These are phyloP conservation scores for Drechslerella dactyloides DNA, from an alignment of 2,329 filamentous ascomycete species.

Conservation along the genomic window DNA sequence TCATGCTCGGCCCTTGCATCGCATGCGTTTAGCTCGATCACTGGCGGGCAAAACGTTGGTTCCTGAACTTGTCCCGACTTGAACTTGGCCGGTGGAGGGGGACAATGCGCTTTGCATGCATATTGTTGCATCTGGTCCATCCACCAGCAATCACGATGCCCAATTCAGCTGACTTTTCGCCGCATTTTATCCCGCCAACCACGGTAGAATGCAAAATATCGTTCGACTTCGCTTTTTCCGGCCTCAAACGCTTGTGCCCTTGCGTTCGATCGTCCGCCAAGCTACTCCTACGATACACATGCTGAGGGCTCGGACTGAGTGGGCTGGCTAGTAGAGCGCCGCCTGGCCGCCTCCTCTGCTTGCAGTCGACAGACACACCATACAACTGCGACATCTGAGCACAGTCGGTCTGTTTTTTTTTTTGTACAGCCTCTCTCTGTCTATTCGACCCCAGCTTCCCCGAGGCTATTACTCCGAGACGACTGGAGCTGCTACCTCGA, in stretches of 20 bases:
- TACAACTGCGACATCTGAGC: not conserved
- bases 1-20: constrained; percentile 27
- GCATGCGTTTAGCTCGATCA: not conserved
- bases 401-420: not conserved
- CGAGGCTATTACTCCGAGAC: not conserved
- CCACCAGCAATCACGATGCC: constrained; percentile 39
- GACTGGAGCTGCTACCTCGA: too few relatives aligned
- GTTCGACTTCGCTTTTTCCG: constrained; percentile 28
- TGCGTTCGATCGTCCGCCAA: constrained; percentile 13
- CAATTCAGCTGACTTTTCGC: constrained; percentile 33
- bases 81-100: constrained; percentile 12
- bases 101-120: constrained; percentile 16
- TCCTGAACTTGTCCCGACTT: constrained; percentile 9
- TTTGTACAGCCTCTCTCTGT: not conserved
- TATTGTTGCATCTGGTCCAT: not conserved
- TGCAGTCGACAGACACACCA: not conserved
- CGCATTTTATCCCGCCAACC: constrained; percentile 23
- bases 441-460: not conserved
- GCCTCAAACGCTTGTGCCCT: constrained; percentile 25
- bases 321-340: not conserved
- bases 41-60: not conserved
- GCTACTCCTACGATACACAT: not conserved
- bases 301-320: not conserved
- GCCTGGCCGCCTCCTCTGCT: constrained; percentile 18
- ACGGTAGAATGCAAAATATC: constrained; percentile 13